These are phyloP conservation scores for Salvia splendens DNA, from an alignment of 257 asterid genomes.

Conservation along the genomic window DNA sequence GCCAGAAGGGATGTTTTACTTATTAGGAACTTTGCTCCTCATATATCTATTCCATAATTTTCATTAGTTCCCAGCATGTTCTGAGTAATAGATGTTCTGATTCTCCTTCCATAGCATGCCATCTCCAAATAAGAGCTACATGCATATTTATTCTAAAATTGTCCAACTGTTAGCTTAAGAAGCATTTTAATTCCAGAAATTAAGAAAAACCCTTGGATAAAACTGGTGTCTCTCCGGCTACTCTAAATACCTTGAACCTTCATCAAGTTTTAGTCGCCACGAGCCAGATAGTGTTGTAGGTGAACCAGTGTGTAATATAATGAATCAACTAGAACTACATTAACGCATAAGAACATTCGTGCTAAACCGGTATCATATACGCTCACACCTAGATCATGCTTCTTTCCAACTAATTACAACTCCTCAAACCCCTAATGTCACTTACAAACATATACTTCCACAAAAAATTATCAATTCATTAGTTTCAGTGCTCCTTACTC, in stretches of 20 bases:
- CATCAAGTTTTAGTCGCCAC: no score
- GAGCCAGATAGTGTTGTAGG: no score
- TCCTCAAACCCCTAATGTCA: slow-evolving; percentile 21
- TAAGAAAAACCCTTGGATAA: neutral
- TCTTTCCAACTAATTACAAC: neutral
- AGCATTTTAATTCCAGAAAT: neutral
- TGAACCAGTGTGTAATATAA: neutral
- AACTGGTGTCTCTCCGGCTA: slow-evolving; percentile 8
- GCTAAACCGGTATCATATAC: slow-evolving; percentile 12
- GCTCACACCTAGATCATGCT: neutral
- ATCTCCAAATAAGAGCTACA: neutral
- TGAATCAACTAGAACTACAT: neutral
- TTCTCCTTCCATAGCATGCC: neutral
- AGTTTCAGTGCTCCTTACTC: slow-evolving; percentile 5
- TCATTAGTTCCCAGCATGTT: neutral
- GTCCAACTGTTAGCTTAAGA: slow-evolving; percentile 5
- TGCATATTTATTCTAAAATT: neutral
- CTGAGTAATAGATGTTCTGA: neutral
- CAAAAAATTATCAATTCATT: neutral
- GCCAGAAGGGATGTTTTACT: neutral
- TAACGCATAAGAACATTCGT: neutral
- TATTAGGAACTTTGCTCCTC: neutral
- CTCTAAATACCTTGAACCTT: no score
- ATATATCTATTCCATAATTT: neutral
- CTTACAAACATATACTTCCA: slow-evolving; percentile 1